Conservation (phyloP, 176 grass and related monocot genomes). For the Pontederia paniculata region DNA sequence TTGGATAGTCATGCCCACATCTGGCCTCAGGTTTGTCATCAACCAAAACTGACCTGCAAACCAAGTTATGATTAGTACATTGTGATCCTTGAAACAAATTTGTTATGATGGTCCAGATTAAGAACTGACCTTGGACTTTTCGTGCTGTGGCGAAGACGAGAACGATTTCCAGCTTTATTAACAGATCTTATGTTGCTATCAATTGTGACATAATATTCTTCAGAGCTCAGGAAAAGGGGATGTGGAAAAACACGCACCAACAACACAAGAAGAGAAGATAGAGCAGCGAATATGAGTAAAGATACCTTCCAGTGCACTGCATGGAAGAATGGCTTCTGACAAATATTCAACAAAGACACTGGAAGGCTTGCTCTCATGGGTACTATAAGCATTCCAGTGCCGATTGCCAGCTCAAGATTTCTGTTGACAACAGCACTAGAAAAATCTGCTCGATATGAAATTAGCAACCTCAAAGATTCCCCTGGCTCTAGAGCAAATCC, state of each 20-base stretch:
- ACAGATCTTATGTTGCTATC: constrained; percentile 23
- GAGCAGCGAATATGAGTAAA: constrained; percentile 38
- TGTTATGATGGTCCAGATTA: neutral
- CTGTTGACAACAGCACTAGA: constrained; percentile 59
- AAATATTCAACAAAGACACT: constrained; percentile 50
- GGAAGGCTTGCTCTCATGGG: constrained; percentile 81
- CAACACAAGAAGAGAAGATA: constrained; percentile 39
- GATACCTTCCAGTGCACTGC: constrained; percentile 37
- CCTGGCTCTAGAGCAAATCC: constrained; percentile 69
- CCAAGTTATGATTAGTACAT: constrained; percentile 22
- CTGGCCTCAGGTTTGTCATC: constrained; percentile 37
- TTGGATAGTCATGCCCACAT: constrained; percentile 30
- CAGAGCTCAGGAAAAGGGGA: constrained; percentile 23
- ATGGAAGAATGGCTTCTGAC: constrained; percentile 48
- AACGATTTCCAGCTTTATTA: constrained; percentile 42
- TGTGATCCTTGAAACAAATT: neutral
- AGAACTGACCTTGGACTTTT: constrained; percentile 65
- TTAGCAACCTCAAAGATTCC: constrained; percentile 49
- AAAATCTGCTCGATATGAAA: constrained; percentile 69
- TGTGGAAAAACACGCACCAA: constrained; percentile 31
- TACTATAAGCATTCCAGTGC: constrained; percentile 63
- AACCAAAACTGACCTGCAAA: constrained; percentile 44
- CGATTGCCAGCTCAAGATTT: constrained; percentile 71
- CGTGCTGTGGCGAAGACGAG: constrained; percentile 30
- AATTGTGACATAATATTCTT: constrained; percentile 39